Percentiles rank a stretch among this genome's conserved stretches.
Conservation (phyloP, 306 rosid genomes). For the Comarum palustre region DNA sequence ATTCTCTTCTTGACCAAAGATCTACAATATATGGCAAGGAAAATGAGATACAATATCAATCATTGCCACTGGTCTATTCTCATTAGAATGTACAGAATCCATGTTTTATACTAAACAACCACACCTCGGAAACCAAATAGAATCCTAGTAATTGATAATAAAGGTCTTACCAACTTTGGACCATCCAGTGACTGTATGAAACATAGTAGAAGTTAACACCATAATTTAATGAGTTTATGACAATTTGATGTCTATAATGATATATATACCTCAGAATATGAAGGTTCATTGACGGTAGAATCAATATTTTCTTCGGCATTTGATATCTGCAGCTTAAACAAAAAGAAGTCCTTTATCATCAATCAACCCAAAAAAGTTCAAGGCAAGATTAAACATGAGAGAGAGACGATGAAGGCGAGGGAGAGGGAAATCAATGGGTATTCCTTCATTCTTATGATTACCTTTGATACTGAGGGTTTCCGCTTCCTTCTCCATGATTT, state of each 20-base stretch:
- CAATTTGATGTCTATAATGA: conserved; percentile 1
- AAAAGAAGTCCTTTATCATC: conserved; percentile 13
- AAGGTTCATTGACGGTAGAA: conserved; percentile 35
- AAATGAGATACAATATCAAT: conserved; percentile 13
- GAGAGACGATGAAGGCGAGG: background rate
- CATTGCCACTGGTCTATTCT: background rate
- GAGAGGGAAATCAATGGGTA: background rate
- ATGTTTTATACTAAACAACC: background rate
- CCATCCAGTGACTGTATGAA: background rate
- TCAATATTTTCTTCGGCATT: conserved; percentile 34
- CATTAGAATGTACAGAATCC: background rate
- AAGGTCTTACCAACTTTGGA: background rate
- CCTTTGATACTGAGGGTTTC: conserved; percentile 49
- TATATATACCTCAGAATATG: conserved; percentile 46
- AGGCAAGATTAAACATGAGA: background rate
- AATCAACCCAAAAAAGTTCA: conserved; percentile 14
- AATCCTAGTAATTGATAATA: background rate
- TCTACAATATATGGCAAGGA: conserved; percentile 42
- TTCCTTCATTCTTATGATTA: conserved; percentile 14
- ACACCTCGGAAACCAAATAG: background rate
- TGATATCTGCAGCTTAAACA: conserved; percentile 38
- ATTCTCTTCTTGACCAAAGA: conserved; percentile 43
- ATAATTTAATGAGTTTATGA: background rate
- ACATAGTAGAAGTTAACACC: background rate
- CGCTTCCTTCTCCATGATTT: conserved; percentile 55